Evolutionary conservation across 2,329 filamentous ascomycete genomes (phyloP).

Genomic region (Claviceps arundinis): DNA sequence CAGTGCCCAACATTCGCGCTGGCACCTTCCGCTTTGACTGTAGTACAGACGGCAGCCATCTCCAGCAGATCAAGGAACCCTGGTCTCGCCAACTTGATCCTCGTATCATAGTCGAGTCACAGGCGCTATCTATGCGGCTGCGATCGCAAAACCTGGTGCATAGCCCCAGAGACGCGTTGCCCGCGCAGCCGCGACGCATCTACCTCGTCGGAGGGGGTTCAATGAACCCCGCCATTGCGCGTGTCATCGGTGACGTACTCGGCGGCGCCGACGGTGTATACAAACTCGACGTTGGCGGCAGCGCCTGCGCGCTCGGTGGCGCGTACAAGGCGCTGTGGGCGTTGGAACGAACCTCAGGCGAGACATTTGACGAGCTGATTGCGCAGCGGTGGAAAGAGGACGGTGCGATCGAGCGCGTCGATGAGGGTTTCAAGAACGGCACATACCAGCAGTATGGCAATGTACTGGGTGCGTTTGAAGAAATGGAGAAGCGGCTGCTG

Average conservation of each 20-base stretch:
- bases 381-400: slow-evolving; percentile 75
- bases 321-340: slow-evolving; percentile 97
- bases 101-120: slow-evolving; percentile 83
- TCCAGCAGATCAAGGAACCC: slow-evolving; percentile 19
- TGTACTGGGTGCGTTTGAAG: slow-evolving; percentile 62
- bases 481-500: slow-evolving; percentile 58
- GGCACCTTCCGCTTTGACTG: slow-evolving; percentile 77
- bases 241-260: slow-evolving; percentile 74
- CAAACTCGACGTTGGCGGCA: slow-evolving; percentile 85
- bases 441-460: slow-evolving; percentile 67
- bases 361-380: slow-evolving; percentile 83
- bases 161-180: slow-evolving; percentile 40
- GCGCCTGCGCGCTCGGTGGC: slow-evolving; percentile 84
- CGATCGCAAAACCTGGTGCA: slow-evolving; percentile 67
- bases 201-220: slow-evolving; percentile 93
- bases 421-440: slow-evolving; percentile 62
- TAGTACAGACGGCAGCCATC: slow-evolving; percentile 38
- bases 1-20: slow-evolving; percentile 77
- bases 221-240: slow-evolving; percentile 77
- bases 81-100: slow-evolving; percentile 57
- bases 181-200: slow-evolving; percentile 74
- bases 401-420: slow-evolving; percentile 69
- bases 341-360: slow-evolving; percentile 49
- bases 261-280: slow-evolving; percentile 85
- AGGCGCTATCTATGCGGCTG: slow-evolving; percentile 80